These are phyloP conservation scores for Geotrichum histeridarum DNA, from an alignment of 1,139 yeast species.

Conservation along the genomic window DNA sequence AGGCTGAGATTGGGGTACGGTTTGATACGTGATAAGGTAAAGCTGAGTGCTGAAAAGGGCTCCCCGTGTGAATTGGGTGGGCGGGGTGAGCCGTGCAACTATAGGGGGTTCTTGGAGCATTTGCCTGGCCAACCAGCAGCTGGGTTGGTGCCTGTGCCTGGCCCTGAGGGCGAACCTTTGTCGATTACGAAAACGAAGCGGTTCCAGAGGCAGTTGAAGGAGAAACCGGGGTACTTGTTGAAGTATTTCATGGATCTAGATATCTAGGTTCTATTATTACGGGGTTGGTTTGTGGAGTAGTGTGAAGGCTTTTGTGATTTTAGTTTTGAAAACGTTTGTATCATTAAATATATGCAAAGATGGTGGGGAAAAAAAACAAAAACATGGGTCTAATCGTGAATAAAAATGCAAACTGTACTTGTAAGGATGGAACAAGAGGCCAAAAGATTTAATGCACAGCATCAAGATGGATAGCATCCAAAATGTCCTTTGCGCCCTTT, in stretches of 20 bases:
- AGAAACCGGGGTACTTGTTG: neutral
- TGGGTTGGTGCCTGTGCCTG: too few relatives aligned
- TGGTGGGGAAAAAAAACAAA: neutral
- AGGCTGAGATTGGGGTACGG: too few relatives aligned
- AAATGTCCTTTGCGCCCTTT: constrained; percentile 79
- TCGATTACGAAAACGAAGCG: too few relatives aligned
- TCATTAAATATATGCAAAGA: neutral
- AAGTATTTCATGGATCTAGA: neutral
- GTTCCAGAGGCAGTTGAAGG: neutral
- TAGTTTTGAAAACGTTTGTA: neutral
- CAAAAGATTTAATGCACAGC: constrained; percentile 10
- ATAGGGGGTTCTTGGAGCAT: too few relatives aligned
- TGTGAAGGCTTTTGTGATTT: neutral
- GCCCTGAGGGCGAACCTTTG: too few relatives aligned
- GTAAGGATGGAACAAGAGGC: neutral
- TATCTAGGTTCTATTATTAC: neutral
- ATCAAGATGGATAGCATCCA: constrained; percentile 46
- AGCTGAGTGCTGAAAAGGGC: too few relatives aligned
- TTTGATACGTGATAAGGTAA: too few relatives aligned
- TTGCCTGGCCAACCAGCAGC: too few relatives aligned
- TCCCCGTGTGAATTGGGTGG: too few relatives aligned
- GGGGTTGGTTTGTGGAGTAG: too few relatives aligned
- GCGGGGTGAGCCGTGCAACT: too few relatives aligned
- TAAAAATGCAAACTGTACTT: neutral
- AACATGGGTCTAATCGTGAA: neutral